Evolutionary conservation across 352 stramenopile genomes (phyloP), one percentile per base, ranked within the genome.

Genomic region (Phytophthora parvispora): DNA sequence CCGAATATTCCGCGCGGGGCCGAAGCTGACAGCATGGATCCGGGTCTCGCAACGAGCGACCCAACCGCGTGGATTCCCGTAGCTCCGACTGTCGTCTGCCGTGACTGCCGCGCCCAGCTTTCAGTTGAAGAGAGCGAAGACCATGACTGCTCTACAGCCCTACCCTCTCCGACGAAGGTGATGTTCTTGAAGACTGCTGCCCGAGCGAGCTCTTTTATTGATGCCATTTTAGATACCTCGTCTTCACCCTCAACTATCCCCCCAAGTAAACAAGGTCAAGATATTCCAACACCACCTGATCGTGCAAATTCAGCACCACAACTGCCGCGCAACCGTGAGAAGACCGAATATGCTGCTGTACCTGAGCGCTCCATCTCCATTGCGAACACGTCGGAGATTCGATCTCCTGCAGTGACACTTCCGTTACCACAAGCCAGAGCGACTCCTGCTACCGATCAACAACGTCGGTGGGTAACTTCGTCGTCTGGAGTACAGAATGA

Each of bases 121-220:
- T 63, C 69, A 6, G 61, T 91, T 32, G 85, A 93, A 53, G 73
- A 84, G 15, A 91, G 89, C 42, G 85, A 93, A 36, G 81, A 65
- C 6, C 85, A 93, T 56, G 85, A 93, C 66, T 91, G 85, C 54
- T 74, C 77, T 9, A 31, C 61, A 10, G 43, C 40, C 16, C 20
- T 58, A 8, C 43, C 47, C 5, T 69, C 62, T 6, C 51, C 62
- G 13, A 76, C 67, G 9, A 84, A 72, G 29, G 48, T 54, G 16
- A 60, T 68, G 34, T 36, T 75, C 18, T 29, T 67, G 8, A 75
- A 61, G 51, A 75, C 68, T 51, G 67, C 61, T n/a, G 54, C 61
- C 29, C 60, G 55, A 56, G 67, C 72, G 8, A 74, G 51, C 2
- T 86, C 75, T 0, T 79, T 85, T 53, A 63, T 86, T n/a, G 75